Base-by-base conservation (phyloP, 345 rosid genomes). In the Kernera saxatilis region DNA sequence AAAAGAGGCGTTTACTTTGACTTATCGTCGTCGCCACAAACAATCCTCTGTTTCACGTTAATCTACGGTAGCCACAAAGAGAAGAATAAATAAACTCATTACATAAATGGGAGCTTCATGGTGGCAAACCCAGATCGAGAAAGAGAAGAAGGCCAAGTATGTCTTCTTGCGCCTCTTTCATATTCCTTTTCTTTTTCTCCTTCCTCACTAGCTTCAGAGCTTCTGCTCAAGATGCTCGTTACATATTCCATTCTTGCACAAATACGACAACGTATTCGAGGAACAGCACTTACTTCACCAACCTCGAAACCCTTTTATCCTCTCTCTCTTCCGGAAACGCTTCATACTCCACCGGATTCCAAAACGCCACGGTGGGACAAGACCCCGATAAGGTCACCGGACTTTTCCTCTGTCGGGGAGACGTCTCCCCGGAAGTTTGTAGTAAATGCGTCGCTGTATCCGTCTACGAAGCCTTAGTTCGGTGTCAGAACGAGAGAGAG, bases 251-350 rank as follows among this genome's bases (percentile, higher is more conserved):
- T 0, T 3, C 0, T 0, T 75, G 74, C 52, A 17, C 46, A 0
- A 58, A 44, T 15, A 33, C 68, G 10, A 74, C 77, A 29, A 81
- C 39, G 15, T 84, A 29, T 65, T 35, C 80, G 0, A 0, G 15
- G 6, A 74, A 78, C 72, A 79, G 81, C 72, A 52, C 82, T 32
- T 85, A 55, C 65, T 41, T 58, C 1, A 18, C 52, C 36, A 85
- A 84, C 59, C 87, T 84, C n/a, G 46, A 46, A 33, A 41, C 53
- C 53, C 69, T 75, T 79, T 77, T 55, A 74, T 82, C 46, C 32
- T 71, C 70, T 41, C 81, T 64, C 36, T 84, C 43, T 3, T 19
- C 64, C 10, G 21, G 57, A 6, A 54, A 63, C 41, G 64, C 75
- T 22, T 43, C 64, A 0, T 58, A 63, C 43, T 49, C 69, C 2